These are phyloP conservation scores for Zygoascus meyerae DNA, from an alignment of 1,139 yeast species.

Conservation along the genomic window DNA sequence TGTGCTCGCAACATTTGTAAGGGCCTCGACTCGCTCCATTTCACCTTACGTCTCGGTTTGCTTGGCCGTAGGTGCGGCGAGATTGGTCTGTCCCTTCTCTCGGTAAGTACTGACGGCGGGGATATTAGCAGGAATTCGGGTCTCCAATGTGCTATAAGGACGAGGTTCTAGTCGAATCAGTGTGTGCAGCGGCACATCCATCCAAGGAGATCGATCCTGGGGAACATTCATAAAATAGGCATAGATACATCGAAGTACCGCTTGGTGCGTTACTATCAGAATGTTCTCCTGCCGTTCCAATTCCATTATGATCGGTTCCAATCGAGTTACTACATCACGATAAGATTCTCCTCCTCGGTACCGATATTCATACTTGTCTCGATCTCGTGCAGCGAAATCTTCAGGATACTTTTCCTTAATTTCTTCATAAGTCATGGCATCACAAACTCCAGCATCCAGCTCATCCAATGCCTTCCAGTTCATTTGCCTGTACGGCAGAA, in stretches of 20 bases:
- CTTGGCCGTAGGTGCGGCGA: slow-evolving; percentile 15
- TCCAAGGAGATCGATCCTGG: slow-evolving; percentile 97
- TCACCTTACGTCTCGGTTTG: neutral
- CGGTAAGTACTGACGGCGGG: slow-evolving; percentile 97
- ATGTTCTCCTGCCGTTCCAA: slow-evolving; percentile 95
- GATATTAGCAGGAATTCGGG: slow-evolving; percentile 86
- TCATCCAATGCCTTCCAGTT: slow-evolving; percentile 98
- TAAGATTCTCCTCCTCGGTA: slow-evolving; percentile 97
- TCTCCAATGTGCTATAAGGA: slow-evolving; percentile 84
- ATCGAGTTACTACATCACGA: slow-evolving; percentile 86
- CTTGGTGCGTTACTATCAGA: slow-evolving; percentile 94
- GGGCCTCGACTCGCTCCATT: too few relatives aligned
- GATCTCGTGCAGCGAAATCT: slow-evolving; percentile 93
- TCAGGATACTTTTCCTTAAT: slow-evolving; percentile 81
- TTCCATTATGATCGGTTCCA: slow-evolving; percentile 97
- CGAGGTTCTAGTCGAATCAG: slow-evolving; percentile 88
- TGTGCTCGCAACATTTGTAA: too few relatives aligned
- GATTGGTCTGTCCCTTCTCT: slow-evolving; percentile 58
- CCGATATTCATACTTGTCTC: slow-evolving; percentile 89
- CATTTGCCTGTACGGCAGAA: slow-evolving; percentile 72
- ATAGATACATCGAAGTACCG: slow-evolving; percentile 90
- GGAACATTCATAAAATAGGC: slow-evolving; percentile 99
- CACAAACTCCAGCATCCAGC: slow-evolving; percentile 96
- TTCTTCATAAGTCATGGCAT: slow-evolving; percentile 87
- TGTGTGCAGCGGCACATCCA: slow-evolving; percentile 96